Percentiles rank a stretch among this genome's conserved stretches.
Conservation (phyloP, 179 eudicot genomes). For the Amaranthus tricolor region DNA sequence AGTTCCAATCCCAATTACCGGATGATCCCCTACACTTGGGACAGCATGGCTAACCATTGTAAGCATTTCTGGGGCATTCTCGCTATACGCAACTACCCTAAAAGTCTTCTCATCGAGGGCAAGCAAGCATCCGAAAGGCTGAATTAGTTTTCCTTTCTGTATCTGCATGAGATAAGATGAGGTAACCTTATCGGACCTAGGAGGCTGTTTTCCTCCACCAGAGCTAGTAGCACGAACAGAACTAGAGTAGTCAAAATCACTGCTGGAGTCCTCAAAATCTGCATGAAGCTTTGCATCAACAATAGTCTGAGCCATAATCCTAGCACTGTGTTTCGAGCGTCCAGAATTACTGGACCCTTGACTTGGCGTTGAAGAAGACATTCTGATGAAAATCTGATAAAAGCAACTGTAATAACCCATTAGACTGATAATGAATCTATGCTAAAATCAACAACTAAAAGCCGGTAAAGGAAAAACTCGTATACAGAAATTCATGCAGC, state of each 20-base stretch:
- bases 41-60: slow-evolving; percentile 90
- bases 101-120: slow-evolving; percentile 87
- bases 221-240: slow-evolving; percentile 56
- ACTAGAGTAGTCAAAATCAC: slow-evolving; percentile 72
- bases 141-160: slow-evolving; percentile 83
- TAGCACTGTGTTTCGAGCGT: slow-evolving; percentile 66
- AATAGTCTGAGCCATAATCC: slow-evolving; percentile 77
- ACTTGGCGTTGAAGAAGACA: slow-evolving; percentile 64
- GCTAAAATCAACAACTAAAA: neutral
- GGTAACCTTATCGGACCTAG: slow-evolving; percentile 64
- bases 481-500: neutral
- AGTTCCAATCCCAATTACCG: slow-evolving; percentile 73
- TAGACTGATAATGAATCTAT: neutral
- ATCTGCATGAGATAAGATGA: slow-evolving; percentile 87
- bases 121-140: slow-evolving; percentile 88
- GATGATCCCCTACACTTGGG: slow-evolving; percentile 82
- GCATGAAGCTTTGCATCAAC: slow-evolving; percentile 89
- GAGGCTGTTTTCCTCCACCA: slow-evolving; percentile 29
- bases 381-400: slow-evolving; percentile 17
- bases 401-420: neutral
- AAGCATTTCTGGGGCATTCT: slow-evolving; percentile 95
- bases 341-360: slow-evolving; percentile 61
- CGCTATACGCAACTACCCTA: slow-evolving; percentile 78
- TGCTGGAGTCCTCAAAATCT: slow-evolving; percentile 72
- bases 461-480: neutral